Conservation (phyloP, 2,329 filamentous ascomycete genomes). For the Esteya vermicola region DNA sequence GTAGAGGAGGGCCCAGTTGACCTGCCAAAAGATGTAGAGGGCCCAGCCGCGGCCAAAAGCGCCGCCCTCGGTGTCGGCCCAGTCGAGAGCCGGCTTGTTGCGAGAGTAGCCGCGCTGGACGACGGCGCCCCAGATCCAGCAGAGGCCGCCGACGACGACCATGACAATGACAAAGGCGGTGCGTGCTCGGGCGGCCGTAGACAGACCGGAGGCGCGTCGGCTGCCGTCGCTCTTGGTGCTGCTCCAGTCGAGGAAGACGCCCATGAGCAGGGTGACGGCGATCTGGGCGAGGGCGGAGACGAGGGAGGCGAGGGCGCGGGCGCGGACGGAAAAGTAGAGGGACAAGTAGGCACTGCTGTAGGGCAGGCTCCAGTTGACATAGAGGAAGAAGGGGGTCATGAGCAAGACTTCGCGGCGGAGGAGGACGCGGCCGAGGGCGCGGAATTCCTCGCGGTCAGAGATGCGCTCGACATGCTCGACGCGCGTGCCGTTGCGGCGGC, state of each 20-base stretch:
- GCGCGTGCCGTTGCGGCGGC: slow-evolving; percentile 48
- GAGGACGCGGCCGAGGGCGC: slow-evolving; percentile 42
- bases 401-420: slow-evolving; percentile 47
- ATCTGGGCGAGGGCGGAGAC: slow-evolving; percentile 30
- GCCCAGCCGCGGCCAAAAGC: slow-evolving; percentile 1
- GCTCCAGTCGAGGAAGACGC: slow-evolving; percentile 27
- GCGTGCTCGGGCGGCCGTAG: neutral
- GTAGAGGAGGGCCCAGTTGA: neutral
- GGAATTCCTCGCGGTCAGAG: slow-evolving; percentile 43
- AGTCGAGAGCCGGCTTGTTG: neutral
- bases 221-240: too few species aligned
- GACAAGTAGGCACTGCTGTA: slow-evolving; percentile 47
- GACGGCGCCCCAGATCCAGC: neutral
- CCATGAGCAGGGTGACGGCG: slow-evolving; percentile 30
- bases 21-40: slow-evolving; percentile 1
- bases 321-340: slow-evolving; percentile 34
- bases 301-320: slow-evolving; percentile 29
- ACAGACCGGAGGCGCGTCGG: too few species aligned
- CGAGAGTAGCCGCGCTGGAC: neutral
- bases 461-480: slow-evolving; percentile 45
- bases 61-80: neutral
- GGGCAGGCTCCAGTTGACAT: slow-evolving; percentile 48
- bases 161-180: neutral
- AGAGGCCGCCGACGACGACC: slow-evolving; percentile 1
- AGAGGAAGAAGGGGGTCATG: slow-evolving; percentile 46